These are phyloP conservation scores for Scopulariopsis brevicaulis DNA, from an alignment of 2,329 filamentous ascomycete species.

Conservation along the genomic window DNA sequence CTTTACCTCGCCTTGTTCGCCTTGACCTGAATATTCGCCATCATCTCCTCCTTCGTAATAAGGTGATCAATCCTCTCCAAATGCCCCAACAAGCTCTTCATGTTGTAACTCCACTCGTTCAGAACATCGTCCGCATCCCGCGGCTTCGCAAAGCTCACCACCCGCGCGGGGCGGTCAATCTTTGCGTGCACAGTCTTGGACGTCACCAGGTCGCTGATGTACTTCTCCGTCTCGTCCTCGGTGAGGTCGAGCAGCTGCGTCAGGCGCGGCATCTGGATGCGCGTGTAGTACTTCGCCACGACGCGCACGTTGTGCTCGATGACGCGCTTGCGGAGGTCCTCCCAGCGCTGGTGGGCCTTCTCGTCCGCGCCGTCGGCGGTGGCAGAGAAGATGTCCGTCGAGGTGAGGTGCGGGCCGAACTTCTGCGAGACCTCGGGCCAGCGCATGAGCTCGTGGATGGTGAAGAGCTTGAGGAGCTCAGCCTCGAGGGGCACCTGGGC, in stretches of 20 bases:
- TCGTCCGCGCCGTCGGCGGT: conserved; percentile 55
- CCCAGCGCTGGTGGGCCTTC: conserved; percentile 79
- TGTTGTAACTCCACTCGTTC: conserved; percentile 98
- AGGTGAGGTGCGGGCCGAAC: conserved; percentile 79
- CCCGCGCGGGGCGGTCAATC: conserved; percentile 84
- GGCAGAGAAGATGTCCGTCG: conserved; percentile 80
- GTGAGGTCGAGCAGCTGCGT: conserved; percentile 84
- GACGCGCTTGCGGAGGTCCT: conserved; percentile 92
- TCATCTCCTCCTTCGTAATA: conserved; percentile 99
- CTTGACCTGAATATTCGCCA: conserved; percentile 82
- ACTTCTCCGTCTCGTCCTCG: conserved; percentile 96
- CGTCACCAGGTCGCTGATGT: conserved; percentile 93
- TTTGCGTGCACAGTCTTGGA: conserved; percentile 97
- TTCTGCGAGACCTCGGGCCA: conserved; percentile 89
- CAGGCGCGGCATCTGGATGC: conserved; percentile 83
- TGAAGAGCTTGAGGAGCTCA: conserved; percentile 86
- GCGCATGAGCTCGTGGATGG: conserved; percentile 91
- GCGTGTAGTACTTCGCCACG: conserved; percentile 96
- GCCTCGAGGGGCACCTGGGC: conserved; percentile 67
- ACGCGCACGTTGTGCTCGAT: conserved; percentile 99
- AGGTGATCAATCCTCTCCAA: conserved; percentile 91
- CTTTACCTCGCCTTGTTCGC: conserved; percentile 14
- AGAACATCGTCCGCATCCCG: conserved; percentile 90
- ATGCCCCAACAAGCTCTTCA: conserved; percentile 81
- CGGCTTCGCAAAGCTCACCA: conserved; percentile 92